A percentile compares a stretch with the other conserved stretches of the same genome.
These are phyloP conservation scores for Cordia subcordata DNA, from an alignment of 257 asterid genomes.

Conservation along the genomic window DNA sequence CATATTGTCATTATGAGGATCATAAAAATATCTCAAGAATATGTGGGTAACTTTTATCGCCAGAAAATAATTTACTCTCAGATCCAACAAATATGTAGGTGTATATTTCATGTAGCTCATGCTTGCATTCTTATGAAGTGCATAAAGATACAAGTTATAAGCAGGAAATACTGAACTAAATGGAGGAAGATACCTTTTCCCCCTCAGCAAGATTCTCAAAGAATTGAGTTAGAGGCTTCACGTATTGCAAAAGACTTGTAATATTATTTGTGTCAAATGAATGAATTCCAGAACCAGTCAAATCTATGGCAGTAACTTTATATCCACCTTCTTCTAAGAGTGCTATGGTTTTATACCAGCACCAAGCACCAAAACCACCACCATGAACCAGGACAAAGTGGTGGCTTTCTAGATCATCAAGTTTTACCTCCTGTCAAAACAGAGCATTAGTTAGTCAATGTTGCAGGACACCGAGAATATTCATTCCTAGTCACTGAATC, in stretches of 20 bases:
- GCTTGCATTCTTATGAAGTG: neutral
- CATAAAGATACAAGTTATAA: constrained; percentile 1
- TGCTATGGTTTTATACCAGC: constrained; percentile 98
- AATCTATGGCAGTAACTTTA: constrained; percentile 92
- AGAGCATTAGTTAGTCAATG: constrained; percentile 8
- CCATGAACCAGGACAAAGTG: constrained; percentile 98
- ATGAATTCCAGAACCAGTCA: constrained; percentile 95
- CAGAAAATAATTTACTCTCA: no score
- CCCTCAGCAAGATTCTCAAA: constrained; percentile 68
- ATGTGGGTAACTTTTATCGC: no score
- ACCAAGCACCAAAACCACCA: constrained; percentile 99
- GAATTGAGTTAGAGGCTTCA: constrained; percentile 74
- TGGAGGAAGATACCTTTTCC: constrained; percentile 59
- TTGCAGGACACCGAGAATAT: constrained; percentile 8
- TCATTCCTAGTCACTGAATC: neutral
- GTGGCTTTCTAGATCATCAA: constrained; percentile 64
- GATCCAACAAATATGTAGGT: no score
- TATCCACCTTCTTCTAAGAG: constrained; percentile 80
- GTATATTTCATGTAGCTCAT: no score
- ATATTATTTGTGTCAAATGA: constrained; percentile 81
- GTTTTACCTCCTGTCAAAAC: constrained; percentile 58
- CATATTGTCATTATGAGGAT: no score
- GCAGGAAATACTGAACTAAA: neutral
- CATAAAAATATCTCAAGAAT: no score
- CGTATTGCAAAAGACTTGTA: constrained; percentile 74